These are phyloP conservation scores for Cordyceps fumosorosea DNA, from an alignment of 2,329 filamentous ascomycete genomes.

Conservation along the genomic window DNA sequence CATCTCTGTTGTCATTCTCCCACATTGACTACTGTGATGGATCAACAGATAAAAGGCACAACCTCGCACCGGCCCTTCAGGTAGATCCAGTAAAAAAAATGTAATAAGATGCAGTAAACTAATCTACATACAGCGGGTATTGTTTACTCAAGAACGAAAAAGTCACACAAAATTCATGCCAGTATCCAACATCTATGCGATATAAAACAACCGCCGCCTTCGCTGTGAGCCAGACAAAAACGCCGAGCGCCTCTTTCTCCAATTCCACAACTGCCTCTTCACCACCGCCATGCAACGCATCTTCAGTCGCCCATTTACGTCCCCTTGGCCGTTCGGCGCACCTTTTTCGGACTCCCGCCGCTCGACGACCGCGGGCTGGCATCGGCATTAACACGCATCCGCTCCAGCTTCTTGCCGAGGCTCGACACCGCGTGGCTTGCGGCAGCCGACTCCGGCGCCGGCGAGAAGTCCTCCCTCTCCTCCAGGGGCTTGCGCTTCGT, in stretches of 20 bases:
- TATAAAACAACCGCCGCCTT: background rate
- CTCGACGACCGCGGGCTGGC: constrained; percentile 20
- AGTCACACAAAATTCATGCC: background rate
- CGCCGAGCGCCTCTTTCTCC: background rate
- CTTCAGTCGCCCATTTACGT: background rate
- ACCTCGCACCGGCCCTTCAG: too few relatives aligned
- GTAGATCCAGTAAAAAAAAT: background rate
- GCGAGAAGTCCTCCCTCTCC: constrained; percentile 43
- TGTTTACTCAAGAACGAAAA: background rate
- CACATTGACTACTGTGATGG: too few relatives aligned
- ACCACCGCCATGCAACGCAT: background rate
- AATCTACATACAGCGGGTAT: constrained; percentile 6
- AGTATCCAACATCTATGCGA: background rate
- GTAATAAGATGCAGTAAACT: constrained; percentile 3
- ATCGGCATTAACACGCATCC: constrained; percentile 40
- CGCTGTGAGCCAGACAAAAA: background rate
- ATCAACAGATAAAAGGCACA: too few relatives aligned
- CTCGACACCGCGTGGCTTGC: constrained; percentile 24
- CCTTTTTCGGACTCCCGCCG: constrained; percentile 45
- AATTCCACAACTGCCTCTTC: background rate
- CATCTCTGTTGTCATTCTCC: too few relatives aligned
- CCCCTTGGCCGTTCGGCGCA: constrained; percentile 31
- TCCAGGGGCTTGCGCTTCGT: constrained; percentile 50
- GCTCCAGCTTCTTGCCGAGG: constrained; percentile 43
- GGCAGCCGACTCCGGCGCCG: constrained; percentile 14